Base-by-base conservation (phyloP, 495 filamentous ascomycete genomes). In the Penicillium atrosanguineum region DNA sequence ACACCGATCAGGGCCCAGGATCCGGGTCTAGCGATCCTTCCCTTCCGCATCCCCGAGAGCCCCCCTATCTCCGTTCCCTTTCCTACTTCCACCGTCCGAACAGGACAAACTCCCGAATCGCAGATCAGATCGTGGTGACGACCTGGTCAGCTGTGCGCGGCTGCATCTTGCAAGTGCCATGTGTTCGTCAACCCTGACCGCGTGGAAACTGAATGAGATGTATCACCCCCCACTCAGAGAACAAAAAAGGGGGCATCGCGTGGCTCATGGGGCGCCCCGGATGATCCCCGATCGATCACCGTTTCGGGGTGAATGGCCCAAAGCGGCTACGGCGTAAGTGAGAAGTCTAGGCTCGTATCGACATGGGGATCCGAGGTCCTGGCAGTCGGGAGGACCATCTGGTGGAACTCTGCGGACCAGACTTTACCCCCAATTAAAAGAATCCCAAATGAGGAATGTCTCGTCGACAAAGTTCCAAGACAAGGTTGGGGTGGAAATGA, bases 211-310 rank as follows among this genome's bases (percentile, higher is more conserved):
- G 52, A 48, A 38, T 54, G 20, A 40, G 18, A 48, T 34, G 39
- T n/a, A 6, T 7, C 7, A 42, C 1, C 6, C 16, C 7, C 42
- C 31, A 38, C 37, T n/a, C 28, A 16, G 18, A 26, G 38, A 46
- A 52, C 6, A 46, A 48, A 39, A 23, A 39, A 52, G 21, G 38
- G 41, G 21, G 45, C 49, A 52, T 63, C 56, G 53, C 53, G 59
- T 66, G 57, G 54, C 56, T 44, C 46, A 44, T 40, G 38, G 53
- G 47, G 25, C 23, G 54, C 60, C 64, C 65, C 59, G 63, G 65
- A 64, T 62, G 57, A 64, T 62, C 58, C 63, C 62, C 55, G 66
- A 69, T 69, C 63, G 60, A 67, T 69, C 57, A 67, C 50, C 62
- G 47, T 48, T 48, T 44, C 34, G 44, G 50, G 63, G 54, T 52